Evolutionary conservation across 176 grass and related monocot genomes (phyloP), one percentile per base, ranked within the genome.

Genomic region (Phyllostachys edulis): DNA sequence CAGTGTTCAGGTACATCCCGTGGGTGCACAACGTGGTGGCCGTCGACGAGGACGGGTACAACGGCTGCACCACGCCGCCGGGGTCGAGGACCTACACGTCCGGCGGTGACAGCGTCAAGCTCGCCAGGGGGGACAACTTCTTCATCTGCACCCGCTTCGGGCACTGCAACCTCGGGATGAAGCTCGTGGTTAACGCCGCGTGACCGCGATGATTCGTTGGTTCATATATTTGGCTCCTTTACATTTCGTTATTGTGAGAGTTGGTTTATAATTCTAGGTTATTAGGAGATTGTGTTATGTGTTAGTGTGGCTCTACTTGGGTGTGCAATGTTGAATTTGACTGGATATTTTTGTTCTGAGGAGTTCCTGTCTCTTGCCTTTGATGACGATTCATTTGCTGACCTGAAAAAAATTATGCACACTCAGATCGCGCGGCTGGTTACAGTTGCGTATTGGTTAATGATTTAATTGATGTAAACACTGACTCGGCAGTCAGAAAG

Each of bases 1-100:
- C 82, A 94, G 90, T 90, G 71, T 94, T 92, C 93, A 86, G 60
- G 67, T 94, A 92, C 90, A 7, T 34, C 2, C 85, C 87, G 9
- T 75, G 49, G 85, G 38, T 88, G 20, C 93, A 94, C 82, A 92
- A 94, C 72, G 87, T 94, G 78, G 90, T 90, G 27, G 73, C 76
- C 12, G 93, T 88, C 32, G 64, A 73, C 8, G 88, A 72, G 9
- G 77, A 77, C 5, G 90, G 82, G 62, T 88, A 84, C 87, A 83
- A 73, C 75, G 49, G 77, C 3, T 94, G 85, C 87, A 44, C 56
- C 13, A 71, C 90, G 47, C 63, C 61, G 82, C 11, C 85, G 47
- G 66, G 49, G 50, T 79, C 81, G 57, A 78, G 75, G 50, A 80
- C 71, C 15, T 92, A 83, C 74, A 42, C 49, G 3, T 80, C 90